phyloP scores from a whole-genome alignment of 192 early-diverging fungal genomes.

The Backusella sp. region DNA sequence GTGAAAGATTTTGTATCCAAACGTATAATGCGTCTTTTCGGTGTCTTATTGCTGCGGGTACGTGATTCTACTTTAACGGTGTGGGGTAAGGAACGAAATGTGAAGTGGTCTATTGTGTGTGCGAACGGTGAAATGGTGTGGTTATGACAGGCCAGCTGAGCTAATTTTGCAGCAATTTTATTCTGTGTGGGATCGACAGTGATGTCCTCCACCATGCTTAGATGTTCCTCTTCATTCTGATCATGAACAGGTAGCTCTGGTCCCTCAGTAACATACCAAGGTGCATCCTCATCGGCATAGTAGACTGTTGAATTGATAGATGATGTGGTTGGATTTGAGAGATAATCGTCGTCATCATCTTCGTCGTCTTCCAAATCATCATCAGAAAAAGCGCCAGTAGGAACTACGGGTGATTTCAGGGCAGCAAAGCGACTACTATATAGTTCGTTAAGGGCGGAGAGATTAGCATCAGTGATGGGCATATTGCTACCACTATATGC shows the following conservation, averaged over 20 bases:
- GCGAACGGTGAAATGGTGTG: slow-evolving; percentile 89
- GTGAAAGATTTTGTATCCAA: slow-evolving; percentile 5
- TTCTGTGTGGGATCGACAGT: slow-evolving; percentile 67
- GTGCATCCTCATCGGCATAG: slow-evolving; percentile 27
- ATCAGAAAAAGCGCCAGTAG: slow-evolving; percentile 2
- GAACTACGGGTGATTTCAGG: not conserved
- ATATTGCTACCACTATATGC: not conserved
- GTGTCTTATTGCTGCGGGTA: slow-evolving; percentile 34
- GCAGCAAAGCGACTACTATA: slow-evolving; percentile 18
- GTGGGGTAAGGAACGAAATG: slow-evolving; percentile 65
- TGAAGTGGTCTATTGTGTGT: slow-evolving; percentile 75
- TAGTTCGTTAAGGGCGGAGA: slow-evolving; percentile 17
- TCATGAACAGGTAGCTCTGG: slow-evolving; percentile 23
- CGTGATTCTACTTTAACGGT: slow-evolving; percentile 12
- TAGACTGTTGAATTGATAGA: not conserved
- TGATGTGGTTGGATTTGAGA: not conserved
- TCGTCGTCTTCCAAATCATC: not conserved
- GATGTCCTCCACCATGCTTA: slow-evolving; percentile 1
- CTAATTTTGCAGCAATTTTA: slow-evolving; percentile 81
- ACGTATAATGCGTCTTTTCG: slow-evolving; percentile 30
- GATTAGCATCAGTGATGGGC: slow-evolving; percentile 26
- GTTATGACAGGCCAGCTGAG: slow-evolving; percentile 78
- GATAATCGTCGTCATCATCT: slow-evolving; percentile 1
- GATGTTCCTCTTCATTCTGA: not conserved
- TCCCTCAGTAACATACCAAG: slow-evolving; percentile 35